These are phyloP conservation scores for Vanderwaltozyma tropicalis DNA, from an alignment of 805 yeast species.

Conservation along the genomic window DNA sequence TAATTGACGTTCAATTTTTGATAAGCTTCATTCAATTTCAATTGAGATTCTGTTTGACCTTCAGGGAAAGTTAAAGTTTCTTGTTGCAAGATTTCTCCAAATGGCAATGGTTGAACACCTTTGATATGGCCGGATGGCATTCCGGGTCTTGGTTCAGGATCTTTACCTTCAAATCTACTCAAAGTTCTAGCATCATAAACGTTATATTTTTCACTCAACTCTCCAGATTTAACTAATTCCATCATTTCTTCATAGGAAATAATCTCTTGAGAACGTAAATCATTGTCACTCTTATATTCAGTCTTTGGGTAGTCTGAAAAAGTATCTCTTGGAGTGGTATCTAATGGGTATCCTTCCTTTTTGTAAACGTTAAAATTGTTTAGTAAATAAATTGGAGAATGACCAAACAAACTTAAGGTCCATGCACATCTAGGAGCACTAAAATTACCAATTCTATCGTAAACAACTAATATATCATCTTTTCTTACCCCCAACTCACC, in stretches of 20 bases:
- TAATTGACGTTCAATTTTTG: conserved; percentile 29
- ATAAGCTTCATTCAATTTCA: conserved; percentile 40
- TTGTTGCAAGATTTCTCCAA: conserved; percentile 45
- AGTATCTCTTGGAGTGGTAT: conserved; percentile 18
- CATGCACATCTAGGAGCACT: conserved; percentile 88
- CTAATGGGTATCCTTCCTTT: conserved; percentile 37
- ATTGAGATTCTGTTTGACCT: conserved; percentile 22
- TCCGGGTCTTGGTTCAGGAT: conserved; percentile 85
- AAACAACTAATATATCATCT: conserved; percentile 60
- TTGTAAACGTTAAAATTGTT: conserved; percentile 56
- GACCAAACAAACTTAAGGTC: conserved; percentile 78
- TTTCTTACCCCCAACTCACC: conserved; percentile 44
- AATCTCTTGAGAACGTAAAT: conserved; percentile 39
- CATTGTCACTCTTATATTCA: conserved; percentile 28
- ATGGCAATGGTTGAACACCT: conserved; percentile 70
- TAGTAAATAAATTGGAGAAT: conserved; percentile 53
- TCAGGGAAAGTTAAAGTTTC: conserved; percentile 38
- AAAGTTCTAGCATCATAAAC: conserved; percentile 75
- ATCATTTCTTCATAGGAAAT: conserved; percentile 57
- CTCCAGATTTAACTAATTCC: conserved; percentile 42
- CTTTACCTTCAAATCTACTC: conserved; percentile 66
- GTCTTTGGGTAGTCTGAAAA: conserved; percentile 15
- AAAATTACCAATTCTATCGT: conserved; percentile 78
- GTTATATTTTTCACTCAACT: conserved; percentile 37
- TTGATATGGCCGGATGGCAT: conserved; percentile 85